Percentiles rank a stretch among this genome's conserved stretches.
phyloP scores from a whole-genome alignment of 805 yeast genomes.

The Hanseniaspora hatyaiensis region DNA sequence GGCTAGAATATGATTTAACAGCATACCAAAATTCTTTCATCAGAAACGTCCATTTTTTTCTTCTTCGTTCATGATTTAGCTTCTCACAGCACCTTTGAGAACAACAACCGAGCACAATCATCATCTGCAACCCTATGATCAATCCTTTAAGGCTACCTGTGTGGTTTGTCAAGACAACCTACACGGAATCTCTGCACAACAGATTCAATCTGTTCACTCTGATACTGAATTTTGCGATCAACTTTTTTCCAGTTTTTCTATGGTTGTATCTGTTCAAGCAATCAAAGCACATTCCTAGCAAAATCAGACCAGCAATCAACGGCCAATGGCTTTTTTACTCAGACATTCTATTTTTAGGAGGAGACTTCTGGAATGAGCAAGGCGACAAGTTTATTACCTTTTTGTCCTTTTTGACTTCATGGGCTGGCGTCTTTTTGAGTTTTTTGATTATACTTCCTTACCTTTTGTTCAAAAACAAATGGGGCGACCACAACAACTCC shows the following conservation, averaged over 20 bases:
- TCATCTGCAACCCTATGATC: no score
- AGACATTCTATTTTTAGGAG: slow-evolving; percentile 25
- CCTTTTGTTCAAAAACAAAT: slow-evolving; percentile 22
- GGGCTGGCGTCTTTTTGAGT: neutral
- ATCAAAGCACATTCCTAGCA: slow-evolving; percentile 46
- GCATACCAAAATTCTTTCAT: neutral
- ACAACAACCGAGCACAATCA: no score
- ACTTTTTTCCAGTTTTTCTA: slow-evolving; percentile 41
- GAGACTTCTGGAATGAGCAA: slow-evolving; percentile 28
- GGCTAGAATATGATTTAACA: slow-evolving; percentile 19
- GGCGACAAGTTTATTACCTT: slow-evolving; percentile 19
- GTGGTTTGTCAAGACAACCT: slow-evolving; percentile 20
- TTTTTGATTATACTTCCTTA: slow-evolving; percentile 12
- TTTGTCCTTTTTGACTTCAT: slow-evolving; percentile 13
- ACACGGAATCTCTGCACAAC: slow-evolving; percentile 22
- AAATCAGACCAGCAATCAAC: slow-evolving; percentile 42
- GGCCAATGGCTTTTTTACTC: slow-evolving; percentile 36
- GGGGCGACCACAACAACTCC: slow-evolving; percentile 27
- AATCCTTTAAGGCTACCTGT: slow-evolving; percentile 25
- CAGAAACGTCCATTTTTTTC: no score
- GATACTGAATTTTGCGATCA: slow-evolving; percentile 35
- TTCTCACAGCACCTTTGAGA: no score
- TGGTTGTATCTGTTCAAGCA: slow-evolving; percentile 50
- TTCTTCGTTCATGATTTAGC: no score
- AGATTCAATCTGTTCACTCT: slow-evolving; percentile 32